Evolutionary conservation across 2,329 filamentous ascomycete genomes (phyloP), one percentile per base, ranked within the genome.

Genomic region (Hypoxylon sp.): DNA sequence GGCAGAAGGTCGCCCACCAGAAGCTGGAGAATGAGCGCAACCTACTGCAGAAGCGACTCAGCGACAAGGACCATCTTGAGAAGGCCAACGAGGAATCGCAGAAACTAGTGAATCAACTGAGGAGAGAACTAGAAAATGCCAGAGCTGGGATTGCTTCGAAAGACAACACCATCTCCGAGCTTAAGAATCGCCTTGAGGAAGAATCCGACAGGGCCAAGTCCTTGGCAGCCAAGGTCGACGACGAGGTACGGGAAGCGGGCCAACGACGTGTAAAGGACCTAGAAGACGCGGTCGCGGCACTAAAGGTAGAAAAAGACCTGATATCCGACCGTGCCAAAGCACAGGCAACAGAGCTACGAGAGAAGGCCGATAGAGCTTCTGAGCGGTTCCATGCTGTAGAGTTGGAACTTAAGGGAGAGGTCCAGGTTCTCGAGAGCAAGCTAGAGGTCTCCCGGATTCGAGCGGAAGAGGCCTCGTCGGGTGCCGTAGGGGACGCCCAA

Each of bases 401-500:
- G 73, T 76, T 88, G 4, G 94, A 97, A 70, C 80, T 96, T 67
- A 90, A 90, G 68, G 83, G 83, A n/a, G 94, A 98, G 74, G 74
- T 85, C 7, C 79, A 89, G 73, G 83, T 88, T 13, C 81, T 97
- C 63, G 96, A 99, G 77, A 88, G 90, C 67, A 96, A 96, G 73
- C 82, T 99, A 52, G 95, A 99, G 75, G 86, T 90, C 7, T 87
- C 97, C 77, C 88, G 95, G 52, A 85, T 88, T 15, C 85, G 90
- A 26, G 92, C 91, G 1, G 95, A 99, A 76, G 95, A 99, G 74
- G 91, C 87, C 0, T 92, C 92, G 1, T 94, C 92, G 2, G 90
- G 91, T 13, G 86, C 86, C 11, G 87, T 87, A 4, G 90, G 92
- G 11, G 91, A 97, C 70, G 86, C 90, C 0, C 92, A 96, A 68